These are phyloP conservation scores for Mortierella sp. DNA, from an alignment of 371 early-diverging fungal species.

Conservation along the genomic window DNA sequence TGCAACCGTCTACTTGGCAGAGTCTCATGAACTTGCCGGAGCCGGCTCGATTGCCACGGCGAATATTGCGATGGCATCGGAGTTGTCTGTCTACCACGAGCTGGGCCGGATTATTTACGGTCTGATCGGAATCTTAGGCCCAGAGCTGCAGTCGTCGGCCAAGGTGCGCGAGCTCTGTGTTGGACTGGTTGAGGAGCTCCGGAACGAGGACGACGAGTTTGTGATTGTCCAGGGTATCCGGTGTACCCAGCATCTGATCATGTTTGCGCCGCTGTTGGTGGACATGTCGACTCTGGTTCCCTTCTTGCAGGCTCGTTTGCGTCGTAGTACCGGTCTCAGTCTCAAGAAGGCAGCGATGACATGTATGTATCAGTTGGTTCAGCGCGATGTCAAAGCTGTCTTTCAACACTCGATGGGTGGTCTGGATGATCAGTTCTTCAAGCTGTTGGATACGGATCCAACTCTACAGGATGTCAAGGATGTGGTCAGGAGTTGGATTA, in stretches of 20 bases:
- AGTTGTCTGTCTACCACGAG: conserved; percentile 77
- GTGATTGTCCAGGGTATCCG: conserved; percentile 91
- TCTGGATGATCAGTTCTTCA: conserved; percentile 87
- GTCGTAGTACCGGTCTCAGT: conserved; percentile 72
- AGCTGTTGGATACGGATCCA: conserved; percentile 85
- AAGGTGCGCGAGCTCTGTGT: conserved; percentile 85
- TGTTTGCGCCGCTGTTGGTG: conserved; percentile 88
- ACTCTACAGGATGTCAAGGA: conserved; percentile 87
- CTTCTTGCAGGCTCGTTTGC: conserved; percentile 82
- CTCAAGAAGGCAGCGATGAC: conserved; percentile 86
- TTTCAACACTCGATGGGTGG: conserved; percentile 77
- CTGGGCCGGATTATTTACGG: conserved; percentile 93
- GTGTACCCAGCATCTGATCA: conserved; percentile 90
- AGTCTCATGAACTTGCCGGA: conserved; percentile 87
- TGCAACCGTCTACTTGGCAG: conserved; percentile 88
- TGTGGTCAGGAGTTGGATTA: conserved; percentile 81
- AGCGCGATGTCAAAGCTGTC: conserved; percentile 82
- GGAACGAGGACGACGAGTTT: conserved; percentile 82
- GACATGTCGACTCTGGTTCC: conserved; percentile 80
- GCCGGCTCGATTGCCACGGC: conserved; percentile 71
- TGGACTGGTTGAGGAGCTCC: conserved; percentile 83
- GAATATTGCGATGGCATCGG: conserved; percentile 73
- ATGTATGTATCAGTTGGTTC: conserved; percentile 90
- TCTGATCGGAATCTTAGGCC: conserved; percentile 92
- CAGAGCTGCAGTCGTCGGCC: conserved; percentile 85